These are phyloP conservation scores for Tuber brumale DNA, from an alignment of 495 filamentous ascomycete species.

Conservation along the genomic window DNA sequence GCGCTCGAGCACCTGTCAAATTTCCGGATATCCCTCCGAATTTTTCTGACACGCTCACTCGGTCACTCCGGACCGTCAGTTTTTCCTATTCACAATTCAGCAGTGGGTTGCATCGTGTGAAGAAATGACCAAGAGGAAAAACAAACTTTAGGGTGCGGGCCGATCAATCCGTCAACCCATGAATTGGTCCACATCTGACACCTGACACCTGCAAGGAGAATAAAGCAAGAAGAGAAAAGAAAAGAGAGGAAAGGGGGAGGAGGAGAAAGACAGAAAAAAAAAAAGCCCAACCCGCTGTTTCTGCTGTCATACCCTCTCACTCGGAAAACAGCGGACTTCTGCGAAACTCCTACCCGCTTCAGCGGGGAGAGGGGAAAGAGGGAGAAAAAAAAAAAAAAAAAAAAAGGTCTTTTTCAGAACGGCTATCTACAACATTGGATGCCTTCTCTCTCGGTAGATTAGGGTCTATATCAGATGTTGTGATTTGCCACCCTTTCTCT, in stretches of 20 bases:
- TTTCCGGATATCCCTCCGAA: background rate
- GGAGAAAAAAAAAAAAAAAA: background rate
- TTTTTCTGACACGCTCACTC: background rate
- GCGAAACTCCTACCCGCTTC: background rate
- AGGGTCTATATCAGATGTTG: background rate
- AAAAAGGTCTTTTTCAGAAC: background rate
- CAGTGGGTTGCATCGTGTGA: background rate
- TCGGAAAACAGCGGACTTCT: background rate
- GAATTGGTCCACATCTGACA: background rate
- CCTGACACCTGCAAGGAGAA: background rate
- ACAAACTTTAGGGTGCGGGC: background rate
- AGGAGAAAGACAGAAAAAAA: background rate
- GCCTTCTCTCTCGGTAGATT: background rate
- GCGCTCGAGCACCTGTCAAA: background rate
- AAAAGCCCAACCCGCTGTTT: background rate
- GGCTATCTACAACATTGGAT: background rate
- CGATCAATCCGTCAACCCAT: background rate
- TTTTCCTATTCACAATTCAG: background rate
- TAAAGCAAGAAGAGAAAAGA: background rate
- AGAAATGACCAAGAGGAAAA: background rate
- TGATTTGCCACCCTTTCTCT: background rate
- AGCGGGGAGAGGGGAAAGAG: background rate
- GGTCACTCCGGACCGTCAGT: background rate
- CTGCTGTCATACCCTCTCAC: slow-evolving; percentile 3
- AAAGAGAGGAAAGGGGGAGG: background rate